Base-by-base conservation (phyloP, 352 stramenopile genomes). In the Globisporangium lucens region DNA sequence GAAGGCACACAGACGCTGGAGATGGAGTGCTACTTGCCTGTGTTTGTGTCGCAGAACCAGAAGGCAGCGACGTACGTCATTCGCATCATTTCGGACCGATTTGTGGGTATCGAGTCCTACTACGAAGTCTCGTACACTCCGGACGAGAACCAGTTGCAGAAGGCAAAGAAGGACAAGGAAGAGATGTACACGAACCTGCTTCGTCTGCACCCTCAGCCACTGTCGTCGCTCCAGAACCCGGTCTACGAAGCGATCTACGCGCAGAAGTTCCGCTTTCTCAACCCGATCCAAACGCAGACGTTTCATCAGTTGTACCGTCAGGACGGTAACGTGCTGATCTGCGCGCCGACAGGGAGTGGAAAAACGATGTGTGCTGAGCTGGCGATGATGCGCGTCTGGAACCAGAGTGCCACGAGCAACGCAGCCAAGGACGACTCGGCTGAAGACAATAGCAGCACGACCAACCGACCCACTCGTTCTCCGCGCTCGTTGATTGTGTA, bases 221-320 rank as follows among this genome's bases (percentile, higher is more conserved):
- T 98, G 22, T 76, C 86, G 33, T 98, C 95, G 22, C 79, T 99
- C 1, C 76, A 97, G 46, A 89, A 99, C 66, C 69, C 84, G 6
- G 76, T 83, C 15, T 99, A 97, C 74, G 87, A 99, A 73, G 67
- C 85, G 15, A 70, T 99, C 6, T 99, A 98, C 69, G 65, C 76
- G 20, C 97, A 90, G 65, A 75, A 74, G 43, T 98, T 98, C 75
- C 81, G 93, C 49, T 81, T 79, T 36, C 92, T 97, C 35, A 97
- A 97, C 68, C 85, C 87, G 46, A 98, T 99, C 67, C 98, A 99
- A 81, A 99, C 97, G 43, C 98, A 99, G 67, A 71, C 98, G 5
- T 99, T 99, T 76, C 91, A 99, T 67, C 78, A 98, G 51, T 77
- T 99, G 0, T 99, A 99, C 74, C 95, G 99, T 66, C 97, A 97